Evolutionary conservation across 2,329 filamentous ascomycete species (phyloP), one percentile per base, ranked within the genome.

Genomic region (Sodiomyces alkalinus): DNA sequence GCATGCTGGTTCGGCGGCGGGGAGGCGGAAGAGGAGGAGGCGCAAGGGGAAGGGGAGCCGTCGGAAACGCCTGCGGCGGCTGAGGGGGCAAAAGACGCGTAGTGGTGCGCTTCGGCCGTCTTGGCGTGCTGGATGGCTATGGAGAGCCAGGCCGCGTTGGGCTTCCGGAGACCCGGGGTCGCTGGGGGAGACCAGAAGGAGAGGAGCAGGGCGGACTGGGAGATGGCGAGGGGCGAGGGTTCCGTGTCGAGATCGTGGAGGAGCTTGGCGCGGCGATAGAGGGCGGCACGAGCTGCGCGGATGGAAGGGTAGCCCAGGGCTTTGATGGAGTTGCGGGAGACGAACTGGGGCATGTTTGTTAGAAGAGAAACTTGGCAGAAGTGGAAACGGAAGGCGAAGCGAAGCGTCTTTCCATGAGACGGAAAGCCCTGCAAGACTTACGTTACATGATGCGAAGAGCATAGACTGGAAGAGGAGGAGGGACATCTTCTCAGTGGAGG

Each of bases 121-220:
- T 56, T 58, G 2, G 63, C 61, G 30, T 62, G 59, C 38, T 64
- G 56, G 27, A 67, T 64, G 3, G 60, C 59, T 20, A 55, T 51
- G 14, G 52, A 51, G 3, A 68, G 51, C 63, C 63, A 68, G 4
- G 52, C 53, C 5, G 58, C 59, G 34, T 64, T 63, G 4, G 53
- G 46, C 21, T 54, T 53, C 16, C 46, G 43, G 9, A 36, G 21
- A 4, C 47, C 48, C 10, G 46, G 46, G 5, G 41, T 43, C 4
- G 29, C 33, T 13, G 30, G 41, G 14, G 47, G 44, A 1, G 53
- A 53, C 56, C 55, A 60, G 35, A 53, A 58, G 12, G 55, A 55
- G 15, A 62, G 51, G 8, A 62, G 48, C 3, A 61, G 44, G 1
- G 55, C 50, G 1, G 55, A 49, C 35, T 61, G 58, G 1, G 57